phyloP scores from a whole-genome alignment of 768 basidiomycete genomes.

The Suillus plorans region DNA sequence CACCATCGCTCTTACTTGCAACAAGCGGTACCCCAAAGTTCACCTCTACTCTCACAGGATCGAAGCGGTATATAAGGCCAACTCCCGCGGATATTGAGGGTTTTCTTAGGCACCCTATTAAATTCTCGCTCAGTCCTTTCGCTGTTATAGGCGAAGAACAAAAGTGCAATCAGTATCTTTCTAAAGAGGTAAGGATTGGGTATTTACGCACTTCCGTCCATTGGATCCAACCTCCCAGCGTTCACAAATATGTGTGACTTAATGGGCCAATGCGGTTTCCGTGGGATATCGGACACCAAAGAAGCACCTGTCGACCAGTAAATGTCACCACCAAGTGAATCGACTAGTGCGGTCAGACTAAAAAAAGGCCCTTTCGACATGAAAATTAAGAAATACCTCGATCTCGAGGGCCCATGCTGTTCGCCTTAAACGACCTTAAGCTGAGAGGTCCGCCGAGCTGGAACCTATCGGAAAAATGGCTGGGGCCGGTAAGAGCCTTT shows the following conservation, averaged over 20 bases:
- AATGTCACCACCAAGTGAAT: conserved; percentile 81
- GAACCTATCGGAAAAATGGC: conserved; percentile 81
- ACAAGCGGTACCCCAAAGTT: conserved; percentile 86
- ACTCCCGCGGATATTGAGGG: conserved; percentile 81
- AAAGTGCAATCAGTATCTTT: conserved; percentile 15
- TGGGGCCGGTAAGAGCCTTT: conserved; percentile 53
- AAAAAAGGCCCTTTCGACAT: neutral
- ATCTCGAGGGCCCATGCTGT: conserved; percentile 77
- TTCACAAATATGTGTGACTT: conserved; percentile 83
- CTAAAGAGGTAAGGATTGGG: neutral
- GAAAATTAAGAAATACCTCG: conserved; percentile 36
- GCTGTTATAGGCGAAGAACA: conserved; percentile 23
- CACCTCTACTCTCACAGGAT: conserved; percentile 82
- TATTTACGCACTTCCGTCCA: conserved; percentile 52
- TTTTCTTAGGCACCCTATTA: conserved; percentile 40
- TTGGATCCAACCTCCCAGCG: conserved; percentile 67
- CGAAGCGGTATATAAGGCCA: conserved; percentile 81
- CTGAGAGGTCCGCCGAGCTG: conserved; percentile 91
- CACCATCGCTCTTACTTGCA: conserved; percentile 63
- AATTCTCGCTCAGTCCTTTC: conserved; percentile 37
- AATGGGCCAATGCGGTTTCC: conserved; percentile 78
- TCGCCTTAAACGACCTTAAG: conserved; percentile 73
- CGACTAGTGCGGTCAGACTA: conserved; percentile 44
- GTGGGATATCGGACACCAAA: conserved; percentile 71
- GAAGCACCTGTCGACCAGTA: conserved; percentile 79